Conservation (phyloP, 352 stramenopile species). For the Elongisporangium prolatum region DNA sequence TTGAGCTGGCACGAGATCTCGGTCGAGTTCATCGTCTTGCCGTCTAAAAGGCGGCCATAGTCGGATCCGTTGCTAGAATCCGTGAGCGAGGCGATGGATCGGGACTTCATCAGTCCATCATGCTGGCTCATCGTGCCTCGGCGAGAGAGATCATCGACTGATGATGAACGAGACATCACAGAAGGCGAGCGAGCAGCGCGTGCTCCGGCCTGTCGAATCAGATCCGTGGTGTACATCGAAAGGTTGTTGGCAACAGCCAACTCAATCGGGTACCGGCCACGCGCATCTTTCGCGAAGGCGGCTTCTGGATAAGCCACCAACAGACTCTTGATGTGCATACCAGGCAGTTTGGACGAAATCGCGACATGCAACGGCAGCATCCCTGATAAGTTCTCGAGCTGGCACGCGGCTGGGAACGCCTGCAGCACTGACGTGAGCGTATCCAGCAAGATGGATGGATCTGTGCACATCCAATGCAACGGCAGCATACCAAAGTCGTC, state of each 20-base stretch:
- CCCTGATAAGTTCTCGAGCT: slow-evolving; percentile 67
- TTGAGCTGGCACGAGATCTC: slow-evolving; percentile 64
- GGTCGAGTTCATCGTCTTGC: slow-evolving; percentile 44
- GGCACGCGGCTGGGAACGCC: slow-evolving; percentile 49
- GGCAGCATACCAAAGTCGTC: slow-evolving; percentile 85
- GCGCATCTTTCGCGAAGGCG: slow-evolving; percentile 50
- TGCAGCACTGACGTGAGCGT: slow-evolving; percentile 37
- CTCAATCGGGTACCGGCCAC: slow-evolving; percentile 52
- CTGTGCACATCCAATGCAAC: slow-evolving; percentile 80
- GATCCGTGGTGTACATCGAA: slow-evolving; percentile 63
- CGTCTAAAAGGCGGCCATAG: slow-evolving; percentile 34
- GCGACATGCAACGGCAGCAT: slow-evolving; percentile 81
- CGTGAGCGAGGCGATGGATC: slow-evolving; percentile 46
- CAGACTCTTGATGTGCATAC: slow-evolving; percentile 52
- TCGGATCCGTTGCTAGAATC: slow-evolving; percentile 25
- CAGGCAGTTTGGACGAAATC: slow-evolving; percentile 62
- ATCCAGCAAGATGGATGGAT: slow-evolving; percentile 41
- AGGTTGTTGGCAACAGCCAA: slow-evolving; percentile 53
- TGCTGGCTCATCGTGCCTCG: slow-evolving; percentile 19
- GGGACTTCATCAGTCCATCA: slow-evolving; percentile 38
- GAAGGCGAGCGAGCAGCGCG: slow-evolving; percentile 33
- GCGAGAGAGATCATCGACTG: slow-evolving; percentile 23
- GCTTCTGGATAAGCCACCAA: slow-evolving; percentile 35
- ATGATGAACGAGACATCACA: slow-evolving; percentile 29
- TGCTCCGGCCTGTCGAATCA: slow-evolving; percentile 58